phyloP scores from a whole-genome alignment of 129 eudicot genomes.

The Arctium lappa region DNA sequence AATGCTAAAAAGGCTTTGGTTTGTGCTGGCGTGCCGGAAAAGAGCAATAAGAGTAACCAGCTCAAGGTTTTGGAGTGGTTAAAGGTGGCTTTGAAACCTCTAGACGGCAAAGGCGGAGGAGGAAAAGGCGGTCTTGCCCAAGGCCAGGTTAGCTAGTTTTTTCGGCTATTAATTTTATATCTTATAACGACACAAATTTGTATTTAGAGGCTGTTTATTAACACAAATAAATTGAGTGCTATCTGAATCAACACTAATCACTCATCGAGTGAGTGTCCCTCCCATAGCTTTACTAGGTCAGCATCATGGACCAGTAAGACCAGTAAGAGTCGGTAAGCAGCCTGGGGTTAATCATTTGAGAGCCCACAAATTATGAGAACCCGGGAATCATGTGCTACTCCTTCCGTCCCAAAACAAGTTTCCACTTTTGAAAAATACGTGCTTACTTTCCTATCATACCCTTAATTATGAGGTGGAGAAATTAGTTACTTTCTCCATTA shows the following conservation, averaged over 20 bases:
- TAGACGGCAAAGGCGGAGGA: constrained; percentile 84
- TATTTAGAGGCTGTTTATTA: background rate
- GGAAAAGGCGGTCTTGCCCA: constrained; percentile 87
- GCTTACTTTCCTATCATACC: too few relatives aligned
- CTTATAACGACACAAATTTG: background rate
- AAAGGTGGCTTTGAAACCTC: constrained; percentile 51
- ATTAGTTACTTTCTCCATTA: too few relatives aligned
- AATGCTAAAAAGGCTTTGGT: constrained; percentile 65
- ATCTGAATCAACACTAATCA: background rate
- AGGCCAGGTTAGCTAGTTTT: constrained; percentile 64
- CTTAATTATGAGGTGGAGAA: too few relatives aligned
- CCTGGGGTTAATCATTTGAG: too few relatives aligned
- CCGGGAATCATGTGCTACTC: too few relatives aligned
- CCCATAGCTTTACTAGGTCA: too few relatives aligned
- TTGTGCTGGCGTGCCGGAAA: constrained; percentile 93
- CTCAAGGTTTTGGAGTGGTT: constrained; percentile 78
- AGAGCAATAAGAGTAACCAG: constrained; percentile 52
- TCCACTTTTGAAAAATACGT: too few relatives aligned
- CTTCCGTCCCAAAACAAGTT: too few relatives aligned
- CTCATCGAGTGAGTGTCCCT: background rate
- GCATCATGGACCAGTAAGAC: too few relatives aligned
- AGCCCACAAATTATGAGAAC: too few relatives aligned
- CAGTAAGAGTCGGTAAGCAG: too few relatives aligned
- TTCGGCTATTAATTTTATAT: background rate
- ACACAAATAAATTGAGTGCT: background rate